Evolutionary conservation across 208 protist genomes (phyloP).

Genomic region (Leishmania guyanensis): DNA sequence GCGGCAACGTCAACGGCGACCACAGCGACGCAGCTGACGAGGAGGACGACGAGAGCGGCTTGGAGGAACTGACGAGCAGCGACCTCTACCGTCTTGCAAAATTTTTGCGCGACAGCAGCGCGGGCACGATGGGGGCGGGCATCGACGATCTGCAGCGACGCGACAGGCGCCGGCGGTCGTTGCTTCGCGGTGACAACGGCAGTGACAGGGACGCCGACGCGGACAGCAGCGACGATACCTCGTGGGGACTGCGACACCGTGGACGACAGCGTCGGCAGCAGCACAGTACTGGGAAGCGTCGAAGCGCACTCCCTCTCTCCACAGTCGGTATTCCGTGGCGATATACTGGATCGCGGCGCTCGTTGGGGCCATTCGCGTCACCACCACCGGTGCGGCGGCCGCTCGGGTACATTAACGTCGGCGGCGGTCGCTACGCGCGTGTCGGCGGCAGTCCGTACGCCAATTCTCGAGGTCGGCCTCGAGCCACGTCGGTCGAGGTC

Average conservation of each 20-base stretch:
- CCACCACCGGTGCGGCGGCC: slow-evolving; percentile 52
- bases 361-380: slow-evolving; percentile 28
- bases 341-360: slow-evolving; percentile 26
- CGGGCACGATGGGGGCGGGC: background rate
- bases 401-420: slow-evolving; percentile 66
- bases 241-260: background rate
- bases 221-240: slow-evolving; percentile 4
- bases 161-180: background rate
- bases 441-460: slow-evolving; percentile 41
- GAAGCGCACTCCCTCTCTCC: slow-evolving; percentile 20
- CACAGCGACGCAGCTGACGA: background rate
- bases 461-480: background rate
- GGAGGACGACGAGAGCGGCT: background rate
- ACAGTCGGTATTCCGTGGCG: slow-evolving; percentile 60
- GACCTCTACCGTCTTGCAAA: slow-evolving; percentile 31
- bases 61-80: slow-evolving; percentile 17
- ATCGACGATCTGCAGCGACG: background rate
- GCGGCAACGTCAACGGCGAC: background rate
- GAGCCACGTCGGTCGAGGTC: slow-evolving; percentile 3
- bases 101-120: slow-evolving; percentile 15
- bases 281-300: background rate
- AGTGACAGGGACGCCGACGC: background rate
- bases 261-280: slow-evolving; percentile 1
- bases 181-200: background rate
- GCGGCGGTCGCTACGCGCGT: slow-evolving; percentile 48